Evolutionary conservation across 805 yeast genomes (phyloP).

Genomic region (Saccharomyces paradoxus): DNA sequence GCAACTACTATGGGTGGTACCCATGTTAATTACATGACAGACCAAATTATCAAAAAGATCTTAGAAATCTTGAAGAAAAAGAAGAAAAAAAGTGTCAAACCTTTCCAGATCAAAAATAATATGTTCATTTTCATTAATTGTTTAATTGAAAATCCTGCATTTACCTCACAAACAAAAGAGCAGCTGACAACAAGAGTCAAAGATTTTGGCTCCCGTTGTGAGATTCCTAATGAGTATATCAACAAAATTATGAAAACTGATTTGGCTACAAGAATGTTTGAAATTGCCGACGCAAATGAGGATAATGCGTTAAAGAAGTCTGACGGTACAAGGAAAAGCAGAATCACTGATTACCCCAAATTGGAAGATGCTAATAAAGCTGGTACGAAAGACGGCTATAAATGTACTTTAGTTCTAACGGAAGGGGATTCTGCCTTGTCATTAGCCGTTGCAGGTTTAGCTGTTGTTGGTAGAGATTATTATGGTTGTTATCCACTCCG

Average conservation of each 20-base stretch:
- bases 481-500: constrained; percentile 93
- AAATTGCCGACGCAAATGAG: constrained; percentile 81
- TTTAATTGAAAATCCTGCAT: constrained; percentile 91
- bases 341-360: constrained; percentile 84
- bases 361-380: constrained; percentile 94
- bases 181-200: constrained; percentile 82
- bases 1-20: constrained; percentile 98
- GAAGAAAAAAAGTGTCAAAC: constrained; percentile 63
- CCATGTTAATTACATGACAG: constrained; percentile 79
- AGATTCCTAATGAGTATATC: constrained; percentile 70
- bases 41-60: constrained; percentile 72
- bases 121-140: constrained; percentile 89
- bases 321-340: constrained; percentile 76
- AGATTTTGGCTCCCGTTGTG: constrained; percentile 82
- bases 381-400: constrained; percentile 85
- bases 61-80: constrained; percentile 66
- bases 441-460: constrained; percentile 84
- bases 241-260: constrained; percentile 69
- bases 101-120: constrained; percentile 81
- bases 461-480: constrained; percentile 90
- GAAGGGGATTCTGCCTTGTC: constrained; percentile 97
- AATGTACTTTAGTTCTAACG: constrained; percentile 86
- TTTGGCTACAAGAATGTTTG: constrained; percentile 56
- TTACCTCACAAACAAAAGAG: constrained; percentile 95
- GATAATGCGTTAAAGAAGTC: constrained; percentile 79